Evolutionary conservation across 2,329 filamentous ascomycete species (phyloP).

Genomic region (Claviceps humidiphila): DNA sequence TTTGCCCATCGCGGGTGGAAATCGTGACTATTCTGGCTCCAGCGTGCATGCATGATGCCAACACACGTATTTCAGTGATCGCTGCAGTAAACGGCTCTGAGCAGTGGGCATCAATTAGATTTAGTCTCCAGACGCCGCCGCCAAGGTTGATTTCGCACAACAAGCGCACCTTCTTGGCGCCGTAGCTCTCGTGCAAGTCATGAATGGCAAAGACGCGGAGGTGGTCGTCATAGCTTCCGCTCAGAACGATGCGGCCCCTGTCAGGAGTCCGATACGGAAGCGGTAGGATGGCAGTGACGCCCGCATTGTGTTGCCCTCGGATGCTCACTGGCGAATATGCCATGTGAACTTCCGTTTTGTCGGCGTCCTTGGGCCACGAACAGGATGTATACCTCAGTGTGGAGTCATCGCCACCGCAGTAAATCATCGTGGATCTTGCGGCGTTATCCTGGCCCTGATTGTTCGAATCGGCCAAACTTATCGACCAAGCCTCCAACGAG

Average conservation of each 20-base stretch:
- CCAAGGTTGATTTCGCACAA: constrained; percentile 57
- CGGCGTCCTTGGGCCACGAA: constrained; percentile 8
- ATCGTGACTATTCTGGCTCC: constrained; percentile 55
- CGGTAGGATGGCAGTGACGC: constrained; percentile 77
- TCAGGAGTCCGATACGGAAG: constrained; percentile 32
- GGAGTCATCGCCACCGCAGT: constrained; percentile 68
- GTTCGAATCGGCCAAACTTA: constrained; percentile 38
- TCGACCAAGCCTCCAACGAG: constrained; percentile 60
- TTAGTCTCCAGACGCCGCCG: constrained; percentile 77
- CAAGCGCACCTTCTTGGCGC: constrained; percentile 30
- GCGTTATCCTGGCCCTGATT: constrained; percentile 4
- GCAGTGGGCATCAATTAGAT: constrained; percentile 34
- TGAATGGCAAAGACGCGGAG: constrained; percentile 52
- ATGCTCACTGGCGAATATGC: constrained; percentile 14
- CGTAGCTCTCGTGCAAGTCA: constrained; percentile 26
- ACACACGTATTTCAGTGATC: constrained; percentile 31
- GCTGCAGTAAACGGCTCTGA: constrained; percentile 11
- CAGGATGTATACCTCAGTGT: constrained; percentile 36
- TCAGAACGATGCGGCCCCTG: constrained; percentile 50
- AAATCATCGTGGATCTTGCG: constrained; percentile 28
- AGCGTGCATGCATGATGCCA: constrained; percentile 91
- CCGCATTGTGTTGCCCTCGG: constrained; percentile 54
- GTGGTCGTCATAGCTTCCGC: constrained; percentile 83
- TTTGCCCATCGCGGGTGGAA: constrained; percentile 19
- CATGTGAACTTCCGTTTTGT: constrained; percentile 5